Evolutionary conservation across 148 eudicot species (phyloP).

Genomic region (Tetragonia tetragonoides): DNA sequence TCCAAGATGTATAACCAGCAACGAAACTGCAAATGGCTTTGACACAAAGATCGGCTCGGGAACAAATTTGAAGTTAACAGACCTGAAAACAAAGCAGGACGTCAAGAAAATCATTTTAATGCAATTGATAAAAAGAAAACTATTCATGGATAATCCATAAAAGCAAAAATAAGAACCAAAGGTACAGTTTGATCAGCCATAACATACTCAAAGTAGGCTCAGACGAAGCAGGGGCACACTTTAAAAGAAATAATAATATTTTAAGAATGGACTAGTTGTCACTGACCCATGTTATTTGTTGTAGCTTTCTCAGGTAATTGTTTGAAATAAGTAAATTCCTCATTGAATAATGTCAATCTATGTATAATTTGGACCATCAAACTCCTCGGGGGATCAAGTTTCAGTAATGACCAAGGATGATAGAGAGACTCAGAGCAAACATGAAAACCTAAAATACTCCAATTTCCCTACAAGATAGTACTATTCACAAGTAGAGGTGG

Average conservation of each 20-base stretch:
- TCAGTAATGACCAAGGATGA: too few relatives aligned
- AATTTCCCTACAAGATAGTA: too few relatives aligned
- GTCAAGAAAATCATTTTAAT: background rate
- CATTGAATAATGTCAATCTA: background rate
- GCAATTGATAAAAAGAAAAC: background rate
- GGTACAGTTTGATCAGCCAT: background rate
- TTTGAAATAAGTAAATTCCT: background rate
- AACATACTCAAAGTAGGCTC: background rate
- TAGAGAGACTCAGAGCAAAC: too few relatives aligned
- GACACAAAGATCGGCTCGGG: constrained; percentile 86
- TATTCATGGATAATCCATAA: background rate
- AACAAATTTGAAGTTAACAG: constrained; percentile 96
- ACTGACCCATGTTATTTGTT: background rate
- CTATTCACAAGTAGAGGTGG: too few relatives aligned
- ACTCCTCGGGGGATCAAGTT: too few relatives aligned
- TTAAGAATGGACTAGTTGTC: background rate
- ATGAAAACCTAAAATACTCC: too few relatives aligned
- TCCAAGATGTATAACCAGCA: constrained; percentile 65
- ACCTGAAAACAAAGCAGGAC: constrained; percentile 48
- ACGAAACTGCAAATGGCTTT: constrained; percentile 59
- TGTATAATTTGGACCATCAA: too few relatives aligned
- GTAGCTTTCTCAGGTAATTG: background rate
- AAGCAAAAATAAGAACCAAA: too few relatives aligned
- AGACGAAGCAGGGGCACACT: too few relatives aligned
- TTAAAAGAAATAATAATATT: background rate